These are phyloP conservation scores for Piromyces finnis DNA, from an alignment of 192 early-diverging fungal species.

Conservation along the genomic window DNA sequence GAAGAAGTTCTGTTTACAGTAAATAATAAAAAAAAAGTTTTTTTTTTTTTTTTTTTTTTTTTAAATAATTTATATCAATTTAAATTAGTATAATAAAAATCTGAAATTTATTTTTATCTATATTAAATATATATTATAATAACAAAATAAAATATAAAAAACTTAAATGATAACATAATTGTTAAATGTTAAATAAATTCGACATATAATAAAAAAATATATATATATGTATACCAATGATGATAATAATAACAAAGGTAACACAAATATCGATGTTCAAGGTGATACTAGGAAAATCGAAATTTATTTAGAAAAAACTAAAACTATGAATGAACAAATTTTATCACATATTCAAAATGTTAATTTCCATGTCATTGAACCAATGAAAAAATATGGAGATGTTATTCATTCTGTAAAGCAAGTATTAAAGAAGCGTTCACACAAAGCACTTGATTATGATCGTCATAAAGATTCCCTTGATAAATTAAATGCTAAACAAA, in stretches of 20 bases:
- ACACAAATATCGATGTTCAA: background rate
- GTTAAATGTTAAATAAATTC: no score
- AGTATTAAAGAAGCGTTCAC: constrained; percentile 46
- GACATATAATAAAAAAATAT: background rate
- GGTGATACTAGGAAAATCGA: background rate
- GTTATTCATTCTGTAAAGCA: background rate
- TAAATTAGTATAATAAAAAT: no score
- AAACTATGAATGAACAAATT: background rate
- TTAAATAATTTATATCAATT: background rate
- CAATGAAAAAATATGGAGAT: background rate
- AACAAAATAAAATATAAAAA: no score
- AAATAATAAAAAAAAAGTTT: background rate
- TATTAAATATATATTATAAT: no score
- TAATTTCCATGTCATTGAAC: background rate
- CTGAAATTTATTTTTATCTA: no score
- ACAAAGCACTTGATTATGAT: constrained; percentile 89
- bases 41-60: no score
- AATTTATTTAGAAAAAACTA: background rate
- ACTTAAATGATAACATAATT: no score
- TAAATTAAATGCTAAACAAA: constrained; percentile 55
- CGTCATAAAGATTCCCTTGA: constrained; percentile 49
- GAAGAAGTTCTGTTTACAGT: background rate
- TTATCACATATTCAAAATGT: background rate
- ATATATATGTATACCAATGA: background rate
- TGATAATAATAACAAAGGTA: background rate